Evolutionary conservation across 129 eudicot species (phyloP), one percentile per base, ranked within the genome.

Genomic region (Flaveria sonorensis): DNA sequence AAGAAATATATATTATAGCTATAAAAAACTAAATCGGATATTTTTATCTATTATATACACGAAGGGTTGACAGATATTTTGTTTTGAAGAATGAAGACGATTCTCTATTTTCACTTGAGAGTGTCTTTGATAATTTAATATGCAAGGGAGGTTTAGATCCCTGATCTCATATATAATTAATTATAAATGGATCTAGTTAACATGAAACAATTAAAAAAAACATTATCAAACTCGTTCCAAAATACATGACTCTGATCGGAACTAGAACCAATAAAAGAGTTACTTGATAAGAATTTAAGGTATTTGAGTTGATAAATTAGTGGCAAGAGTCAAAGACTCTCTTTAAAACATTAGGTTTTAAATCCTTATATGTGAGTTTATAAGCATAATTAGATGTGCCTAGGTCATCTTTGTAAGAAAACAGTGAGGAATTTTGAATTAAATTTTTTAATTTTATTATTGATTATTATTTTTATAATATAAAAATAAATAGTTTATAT

Each of bases 231-330:
- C 66, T n/a, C 39, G 66, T 23, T 32, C 36, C 66, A 59, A 10
- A 59, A 21, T 39, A 39, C 66, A 23, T 59, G 66, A 59, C 24
- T 59, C 66, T 59, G n/a, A 21, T 24, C 66, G 23, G n/a, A 59
- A 59, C 66, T 3, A 21, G 9, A 59, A 15, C 39, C 15, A 59
- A 59, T 3, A 11, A 59, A 59, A 21, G 7, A 32, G 2, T 59
- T 23, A 20, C 12, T 56, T 16, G 2, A 36, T 36, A 36, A 7
- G 7, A 36, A 36, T 36, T 32, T 32, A 32, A 32, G 39, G 0
- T 32, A 32, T 32, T 2, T 32, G 7, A 7, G 7, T 32, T 32
- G 39, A 32, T 32, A 4, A 32, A 32, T 32, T 5, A 32, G 7
- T 32, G 39, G 39, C 3, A 32, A 32, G 39, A 32, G 0, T 4